Base-by-base conservation (phyloP, 345 rosid genomes). In the Hibiscus trionum region DNA sequence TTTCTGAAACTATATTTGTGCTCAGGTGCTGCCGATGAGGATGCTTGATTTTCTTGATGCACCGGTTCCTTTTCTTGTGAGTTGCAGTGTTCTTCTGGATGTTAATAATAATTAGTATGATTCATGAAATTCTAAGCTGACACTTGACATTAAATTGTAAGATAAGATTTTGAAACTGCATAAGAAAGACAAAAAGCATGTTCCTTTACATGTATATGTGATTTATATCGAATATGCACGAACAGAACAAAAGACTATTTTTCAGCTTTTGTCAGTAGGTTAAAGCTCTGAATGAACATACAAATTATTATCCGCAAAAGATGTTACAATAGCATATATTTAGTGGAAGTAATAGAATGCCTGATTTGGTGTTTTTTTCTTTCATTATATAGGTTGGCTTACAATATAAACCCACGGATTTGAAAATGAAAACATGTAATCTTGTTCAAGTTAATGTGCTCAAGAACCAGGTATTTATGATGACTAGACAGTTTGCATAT, bases 11-110 rank as follows among this genome's bases (percentile, higher is more conserved):
- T 37, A 24, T 26, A 12, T 27, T 59, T 59, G 52, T 57, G 74
- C 66, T 29, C 91, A 95, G 99, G 82, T 95, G 80, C 81, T 95
- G 52, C 99, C 99, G 0, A 82, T 76, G 68, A 88, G 79, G 84
- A 91, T 95, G 97, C 76, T 88, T 74, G 99, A 95, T 83, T 95
- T 95, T 86, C 99, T 95, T 60, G 99, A 95, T 69, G 97, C 99
- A 1, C 99, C 99, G 4, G 99, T 95, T 86, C 99, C 99, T 10
- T 95, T 87, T 81, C 81, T 95, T 61, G 99, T 95, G 82, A 88
- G 99, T 86, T 76, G 63, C 17, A 33, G 29, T 16, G n/a, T 44
- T 2, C 10, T 55, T 70, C 11, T 56, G 52, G 33, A 42, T 71
- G 55, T 60, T 55, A 39, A 42, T 29, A 55, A 56, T 39, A 39